Percentiles rank a stretch among this genome's conserved stretches.
Conservation (phyloP, 768 basidiomycete genomes). For the Auriscalpium vulgare region DNA sequence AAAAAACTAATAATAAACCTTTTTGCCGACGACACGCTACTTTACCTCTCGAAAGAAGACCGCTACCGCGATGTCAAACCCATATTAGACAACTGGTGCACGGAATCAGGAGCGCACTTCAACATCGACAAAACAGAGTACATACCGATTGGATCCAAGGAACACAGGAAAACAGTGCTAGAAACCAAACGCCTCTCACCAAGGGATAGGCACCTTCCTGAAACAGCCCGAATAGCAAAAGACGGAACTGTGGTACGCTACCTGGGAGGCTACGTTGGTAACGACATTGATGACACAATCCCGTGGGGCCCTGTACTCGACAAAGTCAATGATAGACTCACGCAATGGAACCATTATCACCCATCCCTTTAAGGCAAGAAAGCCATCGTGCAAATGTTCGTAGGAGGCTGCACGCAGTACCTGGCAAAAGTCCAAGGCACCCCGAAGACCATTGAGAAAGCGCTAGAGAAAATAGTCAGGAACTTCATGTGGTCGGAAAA, state of each 20-base stretch:
- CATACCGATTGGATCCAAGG: conserved; percentile 21
- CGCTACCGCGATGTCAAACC: conserved; percentile 16
- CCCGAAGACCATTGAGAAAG: conserved; percentile 9
- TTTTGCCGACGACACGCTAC: background rate
- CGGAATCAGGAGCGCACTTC: too few relatives aligned
- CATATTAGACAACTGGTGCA: conserved; percentile 33
- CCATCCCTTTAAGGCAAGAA: conserved; percentile 13
- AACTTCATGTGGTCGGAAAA: conserved; percentile 18
- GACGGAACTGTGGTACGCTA: background rate
- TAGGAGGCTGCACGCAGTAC: conserved; percentile 22
- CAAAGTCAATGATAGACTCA: background rate
- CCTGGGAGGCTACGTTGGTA: conserved; percentile 2
- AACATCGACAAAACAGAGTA: too few relatives aligned
- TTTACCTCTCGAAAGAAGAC: conserved; percentile 24
- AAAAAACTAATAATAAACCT: background rate
- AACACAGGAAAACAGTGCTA: conserved; percentile 1
- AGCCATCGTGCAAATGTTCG: conserved; percentile 16
- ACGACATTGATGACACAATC: background rate
- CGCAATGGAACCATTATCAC: background rate
- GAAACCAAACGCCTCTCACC: background rate
- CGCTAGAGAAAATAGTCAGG: background rate
- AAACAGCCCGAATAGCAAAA: background rate
- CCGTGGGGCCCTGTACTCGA: conserved; percentile 6
- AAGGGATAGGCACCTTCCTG: background rate
- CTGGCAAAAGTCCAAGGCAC: conserved; percentile 21